These are phyloP conservation scores for Russula vinacea DNA, from an alignment of 768 basidiomycete species.

Conservation along the genomic window DNA sequence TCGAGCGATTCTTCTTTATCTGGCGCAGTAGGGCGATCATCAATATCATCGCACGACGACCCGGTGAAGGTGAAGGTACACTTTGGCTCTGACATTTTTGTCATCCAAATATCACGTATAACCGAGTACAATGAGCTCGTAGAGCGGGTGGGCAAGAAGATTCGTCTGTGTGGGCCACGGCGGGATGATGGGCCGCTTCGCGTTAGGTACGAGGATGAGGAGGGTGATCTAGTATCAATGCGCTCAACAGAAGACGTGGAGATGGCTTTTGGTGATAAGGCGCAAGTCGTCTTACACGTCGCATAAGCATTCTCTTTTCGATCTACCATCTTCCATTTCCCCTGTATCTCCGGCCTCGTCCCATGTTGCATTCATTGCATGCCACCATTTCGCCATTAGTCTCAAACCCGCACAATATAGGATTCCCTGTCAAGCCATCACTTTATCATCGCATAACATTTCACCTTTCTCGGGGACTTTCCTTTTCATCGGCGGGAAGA, in stretches of 20 bases:
- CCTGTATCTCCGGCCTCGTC: slow-evolving; percentile 8
- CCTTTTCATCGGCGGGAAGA: slow-evolving; percentile 20
- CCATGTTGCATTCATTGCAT: slow-evolving; percentile 25
- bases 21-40: slow-evolving; percentile 47
- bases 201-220: slow-evolving; percentile 89
- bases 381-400: slow-evolving; percentile 20
- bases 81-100: slow-evolving; percentile 93
- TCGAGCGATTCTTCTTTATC: slow-evolving; percentile 79
- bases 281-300: slow-evolving; percentile 80
- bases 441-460: slow-evolving; percentile 18
- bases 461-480: slow-evolving; percentile 17
- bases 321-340: slow-evolving; percentile 15
- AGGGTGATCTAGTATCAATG: slow-evolving; percentile 85
- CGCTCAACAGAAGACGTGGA: slow-evolving; percentile 91
- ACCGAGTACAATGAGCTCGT: slow-evolving; percentile 83
- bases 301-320: slow-evolving; percentile 44
- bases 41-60: slow-evolving; percentile 51
- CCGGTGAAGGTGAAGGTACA: slow-evolving; percentile 92
- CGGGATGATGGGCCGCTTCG: slow-evolving; percentile 76
- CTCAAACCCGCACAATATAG: slow-evolving; percentile 12
- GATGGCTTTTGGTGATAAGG: slow-evolving; percentile 88
- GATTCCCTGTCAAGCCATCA: slow-evolving; percentile 24
- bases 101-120: slow-evolving; percentile 79
- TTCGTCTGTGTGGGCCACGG: slow-evolving; percentile 82
- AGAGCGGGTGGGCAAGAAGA: slow-evolving; percentile 89